Evolutionary conservation across 2,329 filamentous ascomycete species (phyloP).

Genomic region (Madurella mycetomatis): DNA sequence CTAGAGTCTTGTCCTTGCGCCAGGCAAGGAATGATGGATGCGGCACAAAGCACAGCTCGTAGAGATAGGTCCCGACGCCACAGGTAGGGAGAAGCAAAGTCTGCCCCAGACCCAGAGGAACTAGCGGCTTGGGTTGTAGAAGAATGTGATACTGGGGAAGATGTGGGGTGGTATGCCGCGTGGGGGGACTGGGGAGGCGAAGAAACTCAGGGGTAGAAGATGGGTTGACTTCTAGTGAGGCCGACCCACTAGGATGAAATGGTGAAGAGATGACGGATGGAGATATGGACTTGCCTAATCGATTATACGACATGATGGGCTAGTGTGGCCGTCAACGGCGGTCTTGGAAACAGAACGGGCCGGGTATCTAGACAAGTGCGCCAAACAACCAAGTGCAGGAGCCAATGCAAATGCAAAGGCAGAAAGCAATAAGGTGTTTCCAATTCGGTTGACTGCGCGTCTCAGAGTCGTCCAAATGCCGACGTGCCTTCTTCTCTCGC

Average conservation of each 20-base stretch:
- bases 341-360: slow-evolving; percentile 9
- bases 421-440: slow-evolving; percentile 4
- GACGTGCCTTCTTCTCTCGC: neutral
- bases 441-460: slow-evolving; percentile 11
- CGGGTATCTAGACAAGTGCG: slow-evolving; percentile 3
- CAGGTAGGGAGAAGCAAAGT: slow-evolving; percentile 4
- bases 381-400: neutral
- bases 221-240: neutral
- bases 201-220: slow-evolving; percentile 1
- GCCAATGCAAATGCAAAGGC: neutral
- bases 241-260: slow-evolving; percentile 1
- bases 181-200: neutral
- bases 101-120: neutral
- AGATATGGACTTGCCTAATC: slow-evolving; percentile 56
- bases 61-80: slow-evolving; percentile 4
- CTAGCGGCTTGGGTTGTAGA: slow-evolving; percentile 11
- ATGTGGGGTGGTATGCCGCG: neutral
- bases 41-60: slow-evolving; percentile 12
- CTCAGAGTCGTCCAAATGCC: slow-evolving; percentile 10
- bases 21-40: slow-evolving; percentile 20
- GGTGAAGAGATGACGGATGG: slow-evolving; percentile 17
- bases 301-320: slow-evolving; percentile 66
- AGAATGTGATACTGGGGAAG: slow-evolving; percentile 8
- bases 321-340: slow-evolving; percentile 5
- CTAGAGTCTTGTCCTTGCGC: slow-evolving; percentile 16